These are phyloP conservation scores for Hemerocallis citrina DNA, from an alignment of 106 monocot genomes.

Conservation along the genomic window DNA sequence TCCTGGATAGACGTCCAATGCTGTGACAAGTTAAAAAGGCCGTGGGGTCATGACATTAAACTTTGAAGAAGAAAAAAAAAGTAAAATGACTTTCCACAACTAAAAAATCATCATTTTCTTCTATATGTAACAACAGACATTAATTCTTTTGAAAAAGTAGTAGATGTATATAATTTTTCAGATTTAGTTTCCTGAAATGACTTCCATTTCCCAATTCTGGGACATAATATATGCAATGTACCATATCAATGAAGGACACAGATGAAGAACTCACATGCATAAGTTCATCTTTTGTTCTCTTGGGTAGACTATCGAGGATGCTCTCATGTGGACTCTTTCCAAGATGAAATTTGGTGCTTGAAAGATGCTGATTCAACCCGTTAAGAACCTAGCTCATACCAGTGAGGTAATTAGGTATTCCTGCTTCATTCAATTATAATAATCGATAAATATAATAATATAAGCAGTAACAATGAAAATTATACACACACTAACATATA, in stretches of 20 bases:
- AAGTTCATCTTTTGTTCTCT: conserved; percentile 66
- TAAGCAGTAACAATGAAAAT: neutral
- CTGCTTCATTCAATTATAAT: conserved; percentile 65
- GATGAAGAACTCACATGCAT: conserved; percentile 63
- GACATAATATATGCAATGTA: neutral
- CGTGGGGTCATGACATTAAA: neutral
- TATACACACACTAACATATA: too few species aligned
- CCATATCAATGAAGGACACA: too few species aligned
- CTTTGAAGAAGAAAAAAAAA: neutral
- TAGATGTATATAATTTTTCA: neutral
- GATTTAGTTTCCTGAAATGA: neutral
- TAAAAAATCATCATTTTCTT: neutral
- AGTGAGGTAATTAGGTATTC: conserved; percentile 66
- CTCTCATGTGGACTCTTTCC: conserved; percentile 77
- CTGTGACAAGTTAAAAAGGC: conserved; percentile 32
- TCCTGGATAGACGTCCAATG: conserved; percentile 94
- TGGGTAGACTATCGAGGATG: conserved; percentile 65
- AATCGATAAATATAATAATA: conserved; percentile 19
- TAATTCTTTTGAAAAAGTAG: neutral
- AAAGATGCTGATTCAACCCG: conserved; percentile 82
- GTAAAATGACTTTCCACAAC: neutral
- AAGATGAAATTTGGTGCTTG: conserved; percentile 74
- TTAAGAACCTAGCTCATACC: conserved; percentile 75
- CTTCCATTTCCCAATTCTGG: neutral
- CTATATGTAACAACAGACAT: neutral